Percentiles rank a stretch among this genome's conserved stretches.
These are phyloP conservation scores for Hyaloscypha hepaticicola DNA, from an alignment of 495 filamentous ascomycete species.

Conservation along the genomic window DNA sequence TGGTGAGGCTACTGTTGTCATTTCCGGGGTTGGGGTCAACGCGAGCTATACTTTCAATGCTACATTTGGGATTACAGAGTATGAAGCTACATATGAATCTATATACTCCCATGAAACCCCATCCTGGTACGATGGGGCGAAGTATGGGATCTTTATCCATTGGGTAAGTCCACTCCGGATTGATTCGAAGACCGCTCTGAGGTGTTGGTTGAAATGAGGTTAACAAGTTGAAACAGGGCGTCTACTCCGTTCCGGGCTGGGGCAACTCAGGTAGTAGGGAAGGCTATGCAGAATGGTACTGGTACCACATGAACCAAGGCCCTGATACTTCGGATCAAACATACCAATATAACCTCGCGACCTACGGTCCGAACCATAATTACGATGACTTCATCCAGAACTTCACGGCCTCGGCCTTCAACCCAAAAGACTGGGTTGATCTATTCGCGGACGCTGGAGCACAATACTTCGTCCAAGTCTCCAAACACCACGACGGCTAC, in stretches of 20 bases:
- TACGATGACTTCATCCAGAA: constrained; percentile 58
- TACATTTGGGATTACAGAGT: constrained; percentile 34
- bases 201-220: too few species aligned
- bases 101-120: constrained; percentile 48
- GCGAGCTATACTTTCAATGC: too few species aligned
- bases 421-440: constrained; percentile 56
- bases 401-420: constrained; percentile 49
- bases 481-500: constrained; percentile 33
- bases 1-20: too few species aligned
- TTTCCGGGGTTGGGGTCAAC: too few species aligned
- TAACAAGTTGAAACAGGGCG: too few species aligned
- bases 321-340: constrained; percentile 11
- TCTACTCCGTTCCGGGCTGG: constrained; percentile 59
- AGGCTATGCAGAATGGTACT: constrained; percentile 56
- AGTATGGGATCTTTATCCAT: constrained; percentile 60
- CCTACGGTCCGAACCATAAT: constrained; percentile 47
- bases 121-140: constrained; percentile 52
- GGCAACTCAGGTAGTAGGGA: constrained; percentile 50
- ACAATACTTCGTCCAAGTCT: constrained; percentile 54
- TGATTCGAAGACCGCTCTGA: too few species aligned
- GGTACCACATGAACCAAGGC: constrained; percentile 21
- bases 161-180: too few species aligned
- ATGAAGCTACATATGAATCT: constrained; percentile 35
- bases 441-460: constrained; percentile 53
- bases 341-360: constrained; percentile 51